Evolutionary conservation across 2,329 filamentous ascomycete species (phyloP).

Genomic region (Amesomyces nigricolor): DNA sequence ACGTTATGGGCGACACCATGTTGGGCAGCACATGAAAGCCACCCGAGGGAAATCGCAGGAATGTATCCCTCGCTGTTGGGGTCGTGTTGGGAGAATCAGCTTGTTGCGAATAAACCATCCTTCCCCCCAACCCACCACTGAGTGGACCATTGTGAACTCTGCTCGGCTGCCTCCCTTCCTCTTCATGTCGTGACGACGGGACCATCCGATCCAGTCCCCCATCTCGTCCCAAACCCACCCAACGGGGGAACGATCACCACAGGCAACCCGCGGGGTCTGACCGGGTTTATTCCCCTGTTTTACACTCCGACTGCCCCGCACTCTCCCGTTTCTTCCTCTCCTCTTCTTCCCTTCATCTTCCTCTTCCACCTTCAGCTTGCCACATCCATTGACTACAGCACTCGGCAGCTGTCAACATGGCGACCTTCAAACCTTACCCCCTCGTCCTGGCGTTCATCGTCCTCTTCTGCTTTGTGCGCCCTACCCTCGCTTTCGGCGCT

Average conservation of each 20-base stretch:
- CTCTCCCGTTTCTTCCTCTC: not conserved
- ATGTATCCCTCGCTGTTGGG: not conserved
- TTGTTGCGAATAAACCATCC: not conserved
- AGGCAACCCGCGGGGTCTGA: not conserved
- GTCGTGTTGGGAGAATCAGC: not conserved
- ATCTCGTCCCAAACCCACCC: not conserved
- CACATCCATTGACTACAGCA: constrained; percentile 10
- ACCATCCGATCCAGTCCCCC: not conserved
- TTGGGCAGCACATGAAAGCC: constrained; percentile 3
- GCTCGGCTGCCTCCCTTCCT: too few relatives aligned
- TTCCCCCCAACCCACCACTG: not conserved
- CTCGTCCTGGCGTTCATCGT: constrained; percentile 52
- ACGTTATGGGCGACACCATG: constrained; percentile 2
- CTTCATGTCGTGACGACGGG: too few relatives aligned
- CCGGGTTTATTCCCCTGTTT: not conserved
- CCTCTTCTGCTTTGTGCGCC: constrained; percentile 61
- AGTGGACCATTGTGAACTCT: too few relatives aligned
- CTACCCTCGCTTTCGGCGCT: constrained; percentile 74
- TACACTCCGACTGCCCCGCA: not conserved
- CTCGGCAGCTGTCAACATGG: constrained; percentile 36
- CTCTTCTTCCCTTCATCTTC: not conserved
- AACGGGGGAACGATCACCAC: not conserved
- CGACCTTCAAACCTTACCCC: constrained; percentile 43
- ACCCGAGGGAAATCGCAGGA: not conserved
- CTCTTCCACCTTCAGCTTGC: not conserved